Conservation (phyloP, 176 grass and related monocot species). For the Oryza nivara region DNA sequence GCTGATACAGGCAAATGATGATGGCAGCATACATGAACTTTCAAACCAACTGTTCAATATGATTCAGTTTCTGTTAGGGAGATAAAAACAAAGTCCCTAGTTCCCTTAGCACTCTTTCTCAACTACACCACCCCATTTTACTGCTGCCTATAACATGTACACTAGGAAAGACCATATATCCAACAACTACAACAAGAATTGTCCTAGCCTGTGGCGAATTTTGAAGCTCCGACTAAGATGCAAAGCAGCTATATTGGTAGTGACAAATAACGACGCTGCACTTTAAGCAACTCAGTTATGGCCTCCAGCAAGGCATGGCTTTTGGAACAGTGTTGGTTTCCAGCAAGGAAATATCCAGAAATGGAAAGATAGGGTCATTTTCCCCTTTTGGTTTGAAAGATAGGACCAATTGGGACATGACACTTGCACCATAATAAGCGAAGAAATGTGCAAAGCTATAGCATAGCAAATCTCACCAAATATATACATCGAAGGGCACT, state of each 20-base stretch:
- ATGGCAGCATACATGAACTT: background rate
- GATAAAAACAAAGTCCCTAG: background rate
- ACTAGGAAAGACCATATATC: background rate
- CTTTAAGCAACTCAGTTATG: background rate
- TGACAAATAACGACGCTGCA: background rate
- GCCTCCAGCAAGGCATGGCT: background rate
- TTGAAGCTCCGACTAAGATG: background rate
- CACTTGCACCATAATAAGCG: background rate
- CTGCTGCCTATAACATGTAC: background rate
- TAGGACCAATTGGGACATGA: background rate
- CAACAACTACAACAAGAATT: background rate
- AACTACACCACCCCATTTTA: background rate
- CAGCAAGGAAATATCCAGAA: background rate
- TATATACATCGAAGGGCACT: background rate
- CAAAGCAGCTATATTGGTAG: constrained; percentile 8
- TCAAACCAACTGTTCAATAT: background rate
- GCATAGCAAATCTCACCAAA: background rate
- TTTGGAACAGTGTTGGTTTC: background rate
- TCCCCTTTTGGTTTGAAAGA: background rate
- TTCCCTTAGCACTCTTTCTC: background rate
- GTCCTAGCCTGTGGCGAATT: background rate
- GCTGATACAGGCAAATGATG: background rate
- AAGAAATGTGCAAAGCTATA: background rate
- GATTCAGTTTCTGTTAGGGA: background rate
- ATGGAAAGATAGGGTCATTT: background rate